phyloP scores from a whole-genome alignment of 163 green algal genomes.

The Smithsoniella earleae region DNA sequence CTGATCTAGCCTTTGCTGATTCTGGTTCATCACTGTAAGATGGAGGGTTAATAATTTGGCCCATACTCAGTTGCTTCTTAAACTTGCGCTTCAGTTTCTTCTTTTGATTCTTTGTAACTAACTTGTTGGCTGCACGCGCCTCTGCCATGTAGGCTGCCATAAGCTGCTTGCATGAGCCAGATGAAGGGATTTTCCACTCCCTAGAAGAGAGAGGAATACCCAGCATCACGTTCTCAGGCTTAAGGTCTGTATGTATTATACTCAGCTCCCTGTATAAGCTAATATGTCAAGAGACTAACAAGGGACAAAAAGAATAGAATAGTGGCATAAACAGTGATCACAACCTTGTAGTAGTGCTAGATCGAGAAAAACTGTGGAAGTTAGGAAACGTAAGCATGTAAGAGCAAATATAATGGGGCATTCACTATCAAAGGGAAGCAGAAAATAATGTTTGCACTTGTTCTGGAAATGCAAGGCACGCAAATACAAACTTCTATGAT shows the following conservation, averaged over 20 bases:
- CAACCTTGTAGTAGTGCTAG: too few species aligned
- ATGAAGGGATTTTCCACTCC: conserved; percentile 36
- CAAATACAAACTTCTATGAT: too few species aligned
- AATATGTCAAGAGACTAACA: too few species aligned
- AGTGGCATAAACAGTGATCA: too few species aligned
- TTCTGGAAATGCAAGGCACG: too few species aligned
- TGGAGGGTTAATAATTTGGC: background rate
- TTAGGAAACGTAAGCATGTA: too few species aligned
- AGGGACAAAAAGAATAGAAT: too few species aligned
- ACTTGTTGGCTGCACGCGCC: conserved; percentile 27
- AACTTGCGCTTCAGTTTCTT: conserved; percentile 81
- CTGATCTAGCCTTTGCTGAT: too few species aligned
- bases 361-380: too few species aligned
- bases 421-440: too few species aligned
- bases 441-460: too few species aligned
- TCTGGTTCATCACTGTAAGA: background rate
- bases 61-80: conserved; percentile 54
- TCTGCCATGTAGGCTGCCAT: conserved; percentile 7
- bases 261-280: conserved; percentile 42
- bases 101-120: conserved; percentile 83
- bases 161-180: conserved; percentile 12
- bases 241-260: conserved; percentile 95
- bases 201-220: conserved; percentile 43
- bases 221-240: conserved; percentile 99
- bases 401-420: too few species aligned